A percentile compares a stretch with the other conserved stretches of the same genome.
These are phyloP conservation scores for Coemansia sp. DNA, from an alignment of 192 early-diverging fungal genomes.

Conservation along the genomic window DNA sequence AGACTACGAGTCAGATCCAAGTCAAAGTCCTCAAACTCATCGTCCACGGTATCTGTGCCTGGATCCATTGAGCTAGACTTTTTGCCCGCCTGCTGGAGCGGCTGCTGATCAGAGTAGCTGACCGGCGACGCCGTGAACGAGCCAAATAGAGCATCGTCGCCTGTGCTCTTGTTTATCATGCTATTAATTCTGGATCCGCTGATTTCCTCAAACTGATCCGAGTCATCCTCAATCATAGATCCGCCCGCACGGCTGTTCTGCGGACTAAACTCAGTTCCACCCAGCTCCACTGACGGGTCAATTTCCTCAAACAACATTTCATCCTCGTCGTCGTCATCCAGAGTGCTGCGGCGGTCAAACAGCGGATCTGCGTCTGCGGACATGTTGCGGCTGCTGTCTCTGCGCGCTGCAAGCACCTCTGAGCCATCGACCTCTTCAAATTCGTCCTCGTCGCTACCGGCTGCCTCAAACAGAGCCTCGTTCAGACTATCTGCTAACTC, in stretches of 20 bases:
- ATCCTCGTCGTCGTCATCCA: conserved; percentile 26
- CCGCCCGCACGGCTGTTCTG: conserved; percentile 6
- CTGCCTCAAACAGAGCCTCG: conserved; percentile 24
- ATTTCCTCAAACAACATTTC: conserved; percentile 51
- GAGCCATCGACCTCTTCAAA: conserved; percentile 45
- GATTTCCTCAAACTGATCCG: conserved; percentile 47
- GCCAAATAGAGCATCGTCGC: conserved; percentile 35
- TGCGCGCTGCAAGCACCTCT: conserved; percentile 17
- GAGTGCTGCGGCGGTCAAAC: conserved; percentile 12
- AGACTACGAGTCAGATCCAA: conserved; percentile 36
- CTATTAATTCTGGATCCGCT: conserved; percentile 6
- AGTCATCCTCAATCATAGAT: conserved; percentile 23
- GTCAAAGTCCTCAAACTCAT: conserved; percentile 48
- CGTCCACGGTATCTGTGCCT: conserved; percentile 6
- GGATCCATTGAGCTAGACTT: not conserved
- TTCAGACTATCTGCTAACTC: conserved; percentile 25
- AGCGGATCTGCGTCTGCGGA: conserved; percentile 11
- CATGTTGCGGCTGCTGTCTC: not conserved
- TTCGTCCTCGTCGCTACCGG: conserved; percentile 41
- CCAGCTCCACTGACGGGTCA: conserved; percentile 17
- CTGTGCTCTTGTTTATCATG: conserved; percentile 2
- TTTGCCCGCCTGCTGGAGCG: not conserved
- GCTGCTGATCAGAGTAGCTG: conserved; percentile 7
- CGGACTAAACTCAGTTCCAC: conserved; percentile 1
- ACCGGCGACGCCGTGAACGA: conserved; percentile 21